phyloP scores from a whole-genome alignment of 2,329 filamentous ascomycete genomes.

The Cercospora brassicicola region DNA sequence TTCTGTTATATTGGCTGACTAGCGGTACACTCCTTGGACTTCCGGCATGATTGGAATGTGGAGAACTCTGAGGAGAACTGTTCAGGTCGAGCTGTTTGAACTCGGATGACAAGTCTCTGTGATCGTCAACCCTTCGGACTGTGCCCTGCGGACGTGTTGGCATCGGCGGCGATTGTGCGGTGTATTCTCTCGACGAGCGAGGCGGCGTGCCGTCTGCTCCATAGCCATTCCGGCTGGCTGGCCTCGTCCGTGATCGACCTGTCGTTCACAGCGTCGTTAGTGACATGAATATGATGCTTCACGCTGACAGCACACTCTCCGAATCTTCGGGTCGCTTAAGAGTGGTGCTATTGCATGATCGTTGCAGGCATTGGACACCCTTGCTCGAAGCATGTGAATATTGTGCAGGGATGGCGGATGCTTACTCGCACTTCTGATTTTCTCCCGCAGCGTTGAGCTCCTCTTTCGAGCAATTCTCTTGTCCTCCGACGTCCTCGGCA shows the following conservation, averaged over 20 bases:
- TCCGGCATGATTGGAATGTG: background rate
- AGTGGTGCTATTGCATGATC: background rate
- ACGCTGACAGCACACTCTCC: background rate
- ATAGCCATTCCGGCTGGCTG: background rate
- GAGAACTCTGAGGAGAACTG: background rate
- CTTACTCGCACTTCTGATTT: constrained; percentile 13
- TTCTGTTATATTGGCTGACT: background rate
- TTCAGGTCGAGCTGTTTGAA: constrained; percentile 4
- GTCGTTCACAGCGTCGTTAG: background rate
- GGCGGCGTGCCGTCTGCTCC: background rate
- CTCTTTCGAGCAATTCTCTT: constrained; percentile 8
- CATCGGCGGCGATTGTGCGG: constrained; percentile 1
- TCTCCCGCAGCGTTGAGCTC: constrained; percentile 5
- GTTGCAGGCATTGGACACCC: background rate
- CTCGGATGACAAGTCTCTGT: constrained; percentile 7
- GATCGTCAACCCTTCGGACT: constrained; percentile 1
- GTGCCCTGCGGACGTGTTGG: background rate
- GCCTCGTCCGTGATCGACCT: constrained; percentile 6
- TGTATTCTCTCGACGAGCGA: constrained; percentile 7
- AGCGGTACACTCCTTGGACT: background rate
- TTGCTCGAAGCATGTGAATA: background rate
- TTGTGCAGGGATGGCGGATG: background rate
- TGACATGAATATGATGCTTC: constrained; percentile 5
- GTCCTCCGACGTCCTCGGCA: constrained; percentile 7
- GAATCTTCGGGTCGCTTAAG: background rate